Conservation (phyloP, 495 filamentous ascomycete genomes). For the Lindgomyces ingoldianus region DNA sequence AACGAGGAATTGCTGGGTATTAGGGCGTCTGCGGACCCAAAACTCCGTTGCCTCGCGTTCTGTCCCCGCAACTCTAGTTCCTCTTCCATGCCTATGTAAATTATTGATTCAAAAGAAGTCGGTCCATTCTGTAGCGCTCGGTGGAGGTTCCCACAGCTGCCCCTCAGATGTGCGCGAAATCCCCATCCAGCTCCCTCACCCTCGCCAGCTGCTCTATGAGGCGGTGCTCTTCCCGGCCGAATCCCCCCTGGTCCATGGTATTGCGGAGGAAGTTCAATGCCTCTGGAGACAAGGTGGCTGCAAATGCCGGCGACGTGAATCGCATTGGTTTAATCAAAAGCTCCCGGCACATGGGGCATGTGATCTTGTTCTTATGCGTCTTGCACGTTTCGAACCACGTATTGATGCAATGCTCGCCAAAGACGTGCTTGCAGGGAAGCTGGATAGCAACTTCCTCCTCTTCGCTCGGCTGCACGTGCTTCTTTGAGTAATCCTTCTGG, state of each 20-base stretch:
- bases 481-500: conserved; percentile 33
- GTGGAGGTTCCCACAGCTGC: not conserved
- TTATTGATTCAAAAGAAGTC: too few species aligned
- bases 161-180: conserved; percentile 14
- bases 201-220: not conserved
- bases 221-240: conserved; percentile 1
- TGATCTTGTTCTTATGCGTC: conserved; percentile 36
- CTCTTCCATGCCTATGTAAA: not conserved
- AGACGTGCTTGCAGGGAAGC: conserved; percentile 37
- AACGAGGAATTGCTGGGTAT: not conserved
- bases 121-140: too few species aligned
- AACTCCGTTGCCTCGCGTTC: not conserved
- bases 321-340: conserved; percentile 17
- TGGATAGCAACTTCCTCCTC: conserved; percentile 36
- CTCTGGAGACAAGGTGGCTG: not conserved
- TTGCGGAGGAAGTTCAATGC: conserved; percentile 1
- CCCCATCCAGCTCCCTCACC: conserved; percentile 10
- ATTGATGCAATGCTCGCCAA: conserved; percentile 37
- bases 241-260: not conserved
- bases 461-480: conserved; percentile 22
- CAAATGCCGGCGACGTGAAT: not conserved
- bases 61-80: not conserved
- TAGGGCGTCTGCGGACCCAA: not conserved
- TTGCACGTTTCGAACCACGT: conserved; percentile 36
- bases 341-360: conserved; percentile 37